Conservation (phyloP, 2,329 filamentous ascomycete genomes). For the Sporothrix sp. region DNA sequence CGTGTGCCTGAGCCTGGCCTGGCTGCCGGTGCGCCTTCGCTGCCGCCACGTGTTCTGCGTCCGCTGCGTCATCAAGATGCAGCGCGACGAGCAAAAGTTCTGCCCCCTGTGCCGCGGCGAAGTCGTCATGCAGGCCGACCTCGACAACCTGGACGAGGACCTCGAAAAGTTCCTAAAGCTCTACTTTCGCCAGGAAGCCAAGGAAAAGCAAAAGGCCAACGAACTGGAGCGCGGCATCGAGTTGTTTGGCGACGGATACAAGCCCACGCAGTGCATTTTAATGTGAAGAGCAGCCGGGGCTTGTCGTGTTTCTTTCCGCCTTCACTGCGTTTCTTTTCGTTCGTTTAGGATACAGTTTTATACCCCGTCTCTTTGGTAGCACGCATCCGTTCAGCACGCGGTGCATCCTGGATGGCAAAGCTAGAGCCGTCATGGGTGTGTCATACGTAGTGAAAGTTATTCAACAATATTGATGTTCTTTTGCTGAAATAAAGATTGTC, state of each 20-base stretch:
- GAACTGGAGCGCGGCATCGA: slow-evolving; percentile 67
- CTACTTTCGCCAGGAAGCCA: slow-evolving; percentile 65
- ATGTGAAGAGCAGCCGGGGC: slow-evolving; percentile 36
- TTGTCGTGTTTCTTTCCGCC: background rate
- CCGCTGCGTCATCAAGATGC: slow-evolving; percentile 70
- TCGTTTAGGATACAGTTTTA: slow-evolving; percentile 1
- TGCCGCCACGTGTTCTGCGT: slow-evolving; percentile 79
- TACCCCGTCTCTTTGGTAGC: slow-evolving; percentile 3
- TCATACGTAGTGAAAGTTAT: too few species aligned
- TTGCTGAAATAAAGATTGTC: too few species aligned
- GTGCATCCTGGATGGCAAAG: too few species aligned
- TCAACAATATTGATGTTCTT: too few species aligned
- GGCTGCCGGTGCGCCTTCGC: slow-evolving; percentile 65
- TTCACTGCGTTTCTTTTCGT: background rate
- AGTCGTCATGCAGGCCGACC: slow-evolving; percentile 60
- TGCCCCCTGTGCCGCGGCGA: slow-evolving; percentile 70
- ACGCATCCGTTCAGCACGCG: background rate
- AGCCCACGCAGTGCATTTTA: slow-evolving; percentile 45
- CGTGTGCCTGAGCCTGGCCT: slow-evolving; percentile 70
- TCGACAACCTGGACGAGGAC: slow-evolving; percentile 59
- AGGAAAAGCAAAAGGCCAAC: slow-evolving; percentile 59
- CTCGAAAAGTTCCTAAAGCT: slow-evolving; percentile 60
- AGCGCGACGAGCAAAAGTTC: slow-evolving; percentile 54
- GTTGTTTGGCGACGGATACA: slow-evolving; percentile 58
- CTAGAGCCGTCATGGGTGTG: too few species aligned